These are phyloP conservation scores for Colletotrichum tanaceti DNA, from an alignment of 2,329 filamentous ascomycete genomes.

Conservation along the genomic window DNA sequence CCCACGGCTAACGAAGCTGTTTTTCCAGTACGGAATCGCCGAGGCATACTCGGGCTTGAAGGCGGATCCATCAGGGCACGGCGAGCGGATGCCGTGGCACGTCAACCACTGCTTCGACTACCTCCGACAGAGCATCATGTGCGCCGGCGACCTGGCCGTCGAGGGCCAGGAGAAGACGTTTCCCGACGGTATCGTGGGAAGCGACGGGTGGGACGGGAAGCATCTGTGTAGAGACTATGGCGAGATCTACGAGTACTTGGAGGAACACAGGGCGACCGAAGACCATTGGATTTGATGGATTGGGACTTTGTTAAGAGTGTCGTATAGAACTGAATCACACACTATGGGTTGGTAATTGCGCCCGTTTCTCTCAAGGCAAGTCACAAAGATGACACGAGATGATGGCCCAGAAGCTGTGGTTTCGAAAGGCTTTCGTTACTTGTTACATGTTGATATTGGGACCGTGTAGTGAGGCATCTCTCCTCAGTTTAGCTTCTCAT, in stretches of 20 bases:
- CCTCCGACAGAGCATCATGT: slow-evolving; percentile 59
- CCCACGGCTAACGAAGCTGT: neutral
- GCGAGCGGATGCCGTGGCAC: slow-evolving; percentile 45
- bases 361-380: no score
- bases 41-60: neutral
- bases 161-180: slow-evolving; percentile 44
- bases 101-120: slow-evolving; percentile 61
- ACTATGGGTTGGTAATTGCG: no score
- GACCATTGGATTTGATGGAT: neutral
- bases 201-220: neutral
- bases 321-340: neutral
- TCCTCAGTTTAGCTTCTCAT: neutral
- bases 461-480: no score
- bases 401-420: no score
- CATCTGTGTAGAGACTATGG: neutral
- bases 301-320: neutral
- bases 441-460: neutral
- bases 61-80: neutral
- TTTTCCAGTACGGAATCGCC: neutral
- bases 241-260: neutral
- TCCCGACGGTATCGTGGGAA: neutral
- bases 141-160: slow-evolving; percentile 56
- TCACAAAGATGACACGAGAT: no score
- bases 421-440: no score
- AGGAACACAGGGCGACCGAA: neutral